A percentile compares a stretch with the other conserved stretches of the same genome.
These are phyloP conservation scores for Metrosideros polymorpha DNA, from an alignment of 441 rosid species.

Conservation along the genomic window DNA sequence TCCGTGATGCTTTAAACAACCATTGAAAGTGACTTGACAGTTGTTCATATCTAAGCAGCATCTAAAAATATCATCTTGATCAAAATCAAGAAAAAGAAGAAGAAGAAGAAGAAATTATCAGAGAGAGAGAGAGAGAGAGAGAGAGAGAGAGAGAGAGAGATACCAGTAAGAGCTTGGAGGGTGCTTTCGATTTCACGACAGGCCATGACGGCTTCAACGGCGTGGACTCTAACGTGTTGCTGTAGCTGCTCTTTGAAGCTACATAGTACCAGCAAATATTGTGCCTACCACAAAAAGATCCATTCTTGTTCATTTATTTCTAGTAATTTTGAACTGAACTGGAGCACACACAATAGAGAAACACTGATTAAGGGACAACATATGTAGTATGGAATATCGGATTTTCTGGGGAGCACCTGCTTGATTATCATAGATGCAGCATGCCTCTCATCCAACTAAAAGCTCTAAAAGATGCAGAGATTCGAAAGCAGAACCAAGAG, in stretches of 20 bases:
- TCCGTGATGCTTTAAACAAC: not conserved
- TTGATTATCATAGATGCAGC: not conserved
- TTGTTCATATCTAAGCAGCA: not conserved
- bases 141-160: not conserved
- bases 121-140: not conserved
- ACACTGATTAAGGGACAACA: not conserved
- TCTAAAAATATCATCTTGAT: not conserved
- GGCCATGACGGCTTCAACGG: conserved; percentile 97
- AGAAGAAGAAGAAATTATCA: not conserved
- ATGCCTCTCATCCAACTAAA: not conserved
- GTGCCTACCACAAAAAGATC: conserved; percentile 39
- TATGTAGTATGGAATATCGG: not conserved
- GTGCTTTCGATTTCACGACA: conserved; percentile 91
- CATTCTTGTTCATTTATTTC: not conserved
- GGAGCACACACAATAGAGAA: not conserved
- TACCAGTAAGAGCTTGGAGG: conserved; percentile 90
- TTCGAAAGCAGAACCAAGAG: not conserved
- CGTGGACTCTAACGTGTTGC: conserved; percentile 95
- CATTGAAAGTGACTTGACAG: not conserved
- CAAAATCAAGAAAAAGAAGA: not conserved
- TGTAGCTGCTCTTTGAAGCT: conserved; percentile 95
- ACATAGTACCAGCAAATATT: conserved; percentile 78
- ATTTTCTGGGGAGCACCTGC: not conserved
- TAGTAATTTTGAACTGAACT: no score
- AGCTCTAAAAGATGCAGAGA: not conserved